A percentile compares a stretch with the other conserved stretches of the same genome.
Conservation (phyloP, 164 flowering plant species). For the Chimonanthus salicifolius region DNA sequence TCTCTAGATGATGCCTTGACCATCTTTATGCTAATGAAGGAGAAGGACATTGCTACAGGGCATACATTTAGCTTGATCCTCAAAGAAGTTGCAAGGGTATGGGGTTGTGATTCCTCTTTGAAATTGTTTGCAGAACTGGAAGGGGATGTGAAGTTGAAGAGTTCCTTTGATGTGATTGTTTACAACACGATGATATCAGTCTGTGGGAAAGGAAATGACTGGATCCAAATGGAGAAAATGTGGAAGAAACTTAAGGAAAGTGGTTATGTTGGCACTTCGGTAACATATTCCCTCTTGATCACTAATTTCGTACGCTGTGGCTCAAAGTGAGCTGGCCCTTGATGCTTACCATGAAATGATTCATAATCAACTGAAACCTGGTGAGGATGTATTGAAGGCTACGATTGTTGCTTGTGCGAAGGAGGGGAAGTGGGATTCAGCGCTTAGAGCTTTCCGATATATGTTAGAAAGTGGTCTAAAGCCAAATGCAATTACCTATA, state of each 20-base stretch:
- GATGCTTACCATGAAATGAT: conserved; percentile 80
- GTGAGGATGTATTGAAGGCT: conserved; percentile 61
- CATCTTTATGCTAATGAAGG: conserved; percentile 54
- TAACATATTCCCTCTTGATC: conserved; percentile 65
- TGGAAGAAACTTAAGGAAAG: conserved; percentile 68
- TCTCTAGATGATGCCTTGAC: conserved; percentile 43
- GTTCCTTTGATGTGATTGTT: conserved; percentile 52
- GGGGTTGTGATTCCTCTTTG: conserved; percentile 54
- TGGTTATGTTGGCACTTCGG: conserved; percentile 45
- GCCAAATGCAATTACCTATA: conserved; percentile 60
- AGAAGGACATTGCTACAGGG: conserved; percentile 38
- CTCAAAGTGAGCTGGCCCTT: conserved; percentile 62
- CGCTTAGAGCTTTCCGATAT: conserved; percentile 38
- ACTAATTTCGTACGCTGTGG: conserved; percentile 65
- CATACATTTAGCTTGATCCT: conserved; percentile 79
- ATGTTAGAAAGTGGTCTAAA: conserved; percentile 49
- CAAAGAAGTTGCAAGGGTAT: conserved; percentile 49
- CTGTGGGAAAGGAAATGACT: conserved; percentile 48
- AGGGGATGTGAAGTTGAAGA: conserved; percentile 23
- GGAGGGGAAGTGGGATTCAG: conserved; percentile 77
- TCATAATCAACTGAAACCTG: conserved; percentile 41
- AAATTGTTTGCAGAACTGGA: conserved; percentile 48
- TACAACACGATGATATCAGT: conserved; percentile 81
- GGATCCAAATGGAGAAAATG: conserved; percentile 52
- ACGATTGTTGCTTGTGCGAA: conserved; percentile 57